Percentiles rank a stretch among this genome's conserved stretches.
phyloP scores from a whole-genome alignment of 208 protist genomes.

The Herpetomonas samuelpessoai region DNA sequence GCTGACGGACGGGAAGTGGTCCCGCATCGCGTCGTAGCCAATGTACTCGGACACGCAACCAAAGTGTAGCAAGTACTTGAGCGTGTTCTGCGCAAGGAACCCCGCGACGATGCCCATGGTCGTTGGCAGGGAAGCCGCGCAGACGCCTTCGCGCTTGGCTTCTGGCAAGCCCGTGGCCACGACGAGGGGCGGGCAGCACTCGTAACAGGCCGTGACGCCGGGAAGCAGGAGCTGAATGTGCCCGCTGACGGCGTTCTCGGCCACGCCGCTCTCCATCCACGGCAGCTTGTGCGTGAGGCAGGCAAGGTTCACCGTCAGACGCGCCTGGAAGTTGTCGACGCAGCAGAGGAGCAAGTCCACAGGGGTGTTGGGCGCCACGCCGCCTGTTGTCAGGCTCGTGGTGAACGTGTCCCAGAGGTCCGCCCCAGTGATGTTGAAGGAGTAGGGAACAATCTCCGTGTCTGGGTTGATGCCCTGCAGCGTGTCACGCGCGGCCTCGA shows the following conservation, averaged over 20 bases:
- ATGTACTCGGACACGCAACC: slow-evolving; percentile 93
- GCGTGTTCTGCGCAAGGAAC: slow-evolving; percentile 95
- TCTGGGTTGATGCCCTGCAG: slow-evolving; percentile 96
- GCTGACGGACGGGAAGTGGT: slow-evolving; percentile 92
- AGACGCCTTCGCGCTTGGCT: slow-evolving; percentile 95
- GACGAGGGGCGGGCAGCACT: slow-evolving; percentile 94
- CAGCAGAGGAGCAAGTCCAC: slow-evolving; percentile 94
- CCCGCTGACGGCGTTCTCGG: slow-evolving; percentile 97
- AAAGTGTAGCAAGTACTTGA: slow-evolving; percentile 95
- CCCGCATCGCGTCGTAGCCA: slow-evolving; percentile 94
- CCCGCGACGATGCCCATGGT: slow-evolving; percentile 97
- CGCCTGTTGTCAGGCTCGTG: slow-evolving; percentile 56
- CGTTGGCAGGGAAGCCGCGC: slow-evolving; percentile 96
- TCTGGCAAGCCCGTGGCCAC: slow-evolving; percentile 92
- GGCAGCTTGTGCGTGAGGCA: slow-evolving; percentile 84
- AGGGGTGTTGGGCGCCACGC: slow-evolving; percentile 28
- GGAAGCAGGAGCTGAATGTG: slow-evolving; percentile 97
- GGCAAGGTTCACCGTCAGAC: slow-evolving; percentile 94
- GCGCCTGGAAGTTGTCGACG: slow-evolving; percentile 97
- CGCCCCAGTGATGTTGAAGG: slow-evolving; percentile 93
- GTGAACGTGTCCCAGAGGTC: slow-evolving; percentile 91
- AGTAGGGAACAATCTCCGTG: slow-evolving; percentile 88
- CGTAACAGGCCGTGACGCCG: slow-evolving; percentile 88
- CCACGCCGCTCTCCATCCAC: slow-evolving; percentile 97
- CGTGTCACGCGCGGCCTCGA: slow-evolving; percentile 84